Evolutionary conservation across 2,329 filamentous ascomycete species (phyloP).

Genomic region (Hymenoscyphus infarciens): DNA sequence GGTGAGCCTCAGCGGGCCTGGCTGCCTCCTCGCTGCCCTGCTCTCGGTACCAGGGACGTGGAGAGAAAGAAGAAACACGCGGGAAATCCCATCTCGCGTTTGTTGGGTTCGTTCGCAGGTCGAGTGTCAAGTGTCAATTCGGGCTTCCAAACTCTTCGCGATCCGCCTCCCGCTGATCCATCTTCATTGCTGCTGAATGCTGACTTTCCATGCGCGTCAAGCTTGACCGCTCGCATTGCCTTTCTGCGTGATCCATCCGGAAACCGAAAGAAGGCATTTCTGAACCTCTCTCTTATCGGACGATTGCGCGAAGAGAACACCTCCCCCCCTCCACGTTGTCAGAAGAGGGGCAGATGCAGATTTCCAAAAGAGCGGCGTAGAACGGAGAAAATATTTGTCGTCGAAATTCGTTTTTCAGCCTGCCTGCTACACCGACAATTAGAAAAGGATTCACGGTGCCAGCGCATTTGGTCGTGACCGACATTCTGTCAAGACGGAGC

Average conservation of each 20-base stretch:
- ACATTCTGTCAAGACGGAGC: constrained; percentile 4
- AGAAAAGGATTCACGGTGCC: neutral
- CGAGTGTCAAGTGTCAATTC: neutral
- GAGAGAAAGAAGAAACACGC: constrained; percentile 1
- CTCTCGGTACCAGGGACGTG: constrained; percentile 5
- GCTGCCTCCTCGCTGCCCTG: neutral
- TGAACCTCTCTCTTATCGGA: constrained; percentile 1
- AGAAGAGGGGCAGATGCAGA: constrained; percentile 1
- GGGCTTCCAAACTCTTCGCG: neutral
- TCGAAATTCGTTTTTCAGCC: neutral
- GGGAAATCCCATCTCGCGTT: neutral
- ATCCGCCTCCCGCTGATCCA: neutral
- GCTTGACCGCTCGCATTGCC: constrained; percentile 1
- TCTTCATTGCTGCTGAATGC: neutral
- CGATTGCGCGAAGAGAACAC: neutral
- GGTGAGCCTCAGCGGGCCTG: neutral
- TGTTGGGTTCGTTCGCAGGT: neutral
- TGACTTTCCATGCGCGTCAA: neutral
- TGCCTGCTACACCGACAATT: neutral
- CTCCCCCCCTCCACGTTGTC: neutral
- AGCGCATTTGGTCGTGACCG: constrained; percentile 1
- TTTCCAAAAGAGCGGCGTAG: neutral
- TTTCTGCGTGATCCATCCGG: neutral
- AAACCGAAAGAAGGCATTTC: constrained; percentile 1
- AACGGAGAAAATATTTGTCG: constrained; percentile 1